Conservation (phyloP, 441 rosid species). For the Adansonia gregorii region DNA sequence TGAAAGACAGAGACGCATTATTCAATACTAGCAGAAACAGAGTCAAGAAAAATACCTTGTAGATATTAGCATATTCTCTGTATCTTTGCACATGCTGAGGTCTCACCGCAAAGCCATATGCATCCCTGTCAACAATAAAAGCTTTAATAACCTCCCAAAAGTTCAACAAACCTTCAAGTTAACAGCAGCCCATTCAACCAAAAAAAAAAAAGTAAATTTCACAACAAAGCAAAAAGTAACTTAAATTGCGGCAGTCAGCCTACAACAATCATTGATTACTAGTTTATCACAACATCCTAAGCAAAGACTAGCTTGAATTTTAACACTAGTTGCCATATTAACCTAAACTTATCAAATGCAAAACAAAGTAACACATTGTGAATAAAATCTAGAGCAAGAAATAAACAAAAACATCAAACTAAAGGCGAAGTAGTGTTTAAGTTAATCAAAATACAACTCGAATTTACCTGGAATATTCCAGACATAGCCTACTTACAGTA, state of each 20-base stretch:
- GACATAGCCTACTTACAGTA: neutral
- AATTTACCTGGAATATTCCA: neutral
- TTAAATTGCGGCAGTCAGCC: neutral
- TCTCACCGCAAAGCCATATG: conserved; percentile 96
- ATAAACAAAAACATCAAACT: neutral
- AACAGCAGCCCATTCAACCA: neutral
- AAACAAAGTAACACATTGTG: neutral
- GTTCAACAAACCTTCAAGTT: conserved; percentile 9
- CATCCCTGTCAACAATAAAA: conserved; percentile 69
- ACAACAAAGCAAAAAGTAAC: neutral
- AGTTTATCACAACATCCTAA: neutral
- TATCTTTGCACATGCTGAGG: conserved; percentile 98
- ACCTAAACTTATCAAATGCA: neutral
- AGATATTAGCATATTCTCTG: conserved; percentile 90
- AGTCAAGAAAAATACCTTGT: conserved; percentile 63
- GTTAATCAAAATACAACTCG: neutral
- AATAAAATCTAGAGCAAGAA: conserved; percentile 4
- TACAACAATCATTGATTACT: neutral
- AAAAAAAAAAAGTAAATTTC: conserved; percentile 13
- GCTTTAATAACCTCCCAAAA: conserved; percentile 24
- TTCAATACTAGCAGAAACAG: neutral
- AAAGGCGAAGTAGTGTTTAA: neutral
- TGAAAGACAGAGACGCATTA: no score
- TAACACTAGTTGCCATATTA: conserved; percentile 12
- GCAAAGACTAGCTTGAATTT: conserved; percentile 12